phyloP scores from a whole-genome alignment of 768 basidiomycete genomes.

The Peribolospora baueri region DNA sequence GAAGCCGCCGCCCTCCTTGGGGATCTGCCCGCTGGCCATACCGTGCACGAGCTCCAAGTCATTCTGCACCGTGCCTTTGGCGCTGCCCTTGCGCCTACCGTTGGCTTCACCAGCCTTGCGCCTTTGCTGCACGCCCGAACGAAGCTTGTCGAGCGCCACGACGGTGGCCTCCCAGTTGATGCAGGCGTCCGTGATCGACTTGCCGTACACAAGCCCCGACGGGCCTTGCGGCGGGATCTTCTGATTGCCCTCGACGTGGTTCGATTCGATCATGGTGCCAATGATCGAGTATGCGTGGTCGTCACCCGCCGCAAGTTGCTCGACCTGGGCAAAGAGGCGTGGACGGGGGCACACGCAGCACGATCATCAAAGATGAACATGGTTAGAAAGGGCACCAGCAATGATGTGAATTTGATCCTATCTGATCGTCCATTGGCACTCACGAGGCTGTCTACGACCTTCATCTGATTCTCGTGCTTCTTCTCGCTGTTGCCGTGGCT shows the following conservation, averaged over 20 bases:
- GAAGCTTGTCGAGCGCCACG: conserved; percentile 51
- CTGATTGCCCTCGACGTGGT: conserved; percentile 42
- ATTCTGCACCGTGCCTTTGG: no score
- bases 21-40: no score
- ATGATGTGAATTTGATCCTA: not conserved
- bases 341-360: not conserved
- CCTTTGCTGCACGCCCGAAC: conserved; percentile 66
- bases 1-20: no score
- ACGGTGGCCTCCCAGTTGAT: conserved; percentile 75
- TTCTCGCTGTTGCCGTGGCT: conserved; percentile 90
- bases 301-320: conserved; percentile 25
- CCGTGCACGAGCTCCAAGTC: no score
- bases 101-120: conserved; percentile 7
- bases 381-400: no score
- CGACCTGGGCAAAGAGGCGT: conserved; percentile 14
- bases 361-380: not conserved
- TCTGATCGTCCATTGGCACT: conserved; percentile 15
- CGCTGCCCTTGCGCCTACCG: no score
- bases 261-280: conserved; percentile 91
- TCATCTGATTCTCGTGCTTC: conserved; percentile 64
- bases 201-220: conserved; percentile 49
- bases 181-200: conserved; percentile 70
- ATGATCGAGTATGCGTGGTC: conserved; percentile 30
- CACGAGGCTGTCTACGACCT: conserved; percentile 76
- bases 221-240: conserved; percentile 53